Evolutionary conservation across 2,329 filamentous ascomycete genomes (phyloP).

Genomic region (Falciphora oryzae): DNA sequence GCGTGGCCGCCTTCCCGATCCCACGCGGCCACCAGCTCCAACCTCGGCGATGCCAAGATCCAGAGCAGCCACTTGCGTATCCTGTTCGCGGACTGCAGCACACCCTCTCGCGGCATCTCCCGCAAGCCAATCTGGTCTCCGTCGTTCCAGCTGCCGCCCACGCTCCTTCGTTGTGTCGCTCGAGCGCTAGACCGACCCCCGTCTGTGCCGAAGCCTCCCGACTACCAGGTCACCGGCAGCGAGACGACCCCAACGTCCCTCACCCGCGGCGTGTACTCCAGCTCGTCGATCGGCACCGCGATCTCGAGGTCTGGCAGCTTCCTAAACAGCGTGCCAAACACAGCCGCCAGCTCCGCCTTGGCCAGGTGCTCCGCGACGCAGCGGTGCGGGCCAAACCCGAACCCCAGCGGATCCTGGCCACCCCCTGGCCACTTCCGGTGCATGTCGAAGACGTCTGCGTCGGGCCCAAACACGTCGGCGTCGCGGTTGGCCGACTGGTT

Average conservation of each 20-base stretch:
- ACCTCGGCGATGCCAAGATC: neutral
- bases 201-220: too few species aligned
- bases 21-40: too few species aligned
- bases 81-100: neutral
- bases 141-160: neutral
- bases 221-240: slow-evolving; percentile 30
- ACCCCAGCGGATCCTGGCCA: slow-evolving; percentile 33
- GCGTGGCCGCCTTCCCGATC: too few species aligned
- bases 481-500: slow-evolving; percentile 43
- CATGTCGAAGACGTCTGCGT: slow-evolving; percentile 39
- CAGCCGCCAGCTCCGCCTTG: slow-evolving; percentile 34
- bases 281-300: slow-evolving; percentile 31
- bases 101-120: neutral
- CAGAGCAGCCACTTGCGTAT: too few species aligned
- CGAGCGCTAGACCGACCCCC: too few species aligned
- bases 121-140: neutral
- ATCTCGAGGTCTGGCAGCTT: slow-evolving; percentile 33
- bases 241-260: slow-evolving; percentile 35
- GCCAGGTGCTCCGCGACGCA: slow-evolving; percentile 41
- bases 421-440: slow-evolving; percentile 25
- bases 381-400: slow-evolving; percentile 39
- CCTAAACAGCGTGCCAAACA: slow-evolving; percentile 37
- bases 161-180: neutral
- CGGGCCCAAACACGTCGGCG: slow-evolving; percentile 33
- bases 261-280: slow-evolving; percentile 31